A percentile compares a stretch with the other conserved stretches of the same genome.
These are phyloP conservation scores for Vicia sativa DNA, from an alignment of 306 rosid species.

Conservation along the genomic window DNA sequence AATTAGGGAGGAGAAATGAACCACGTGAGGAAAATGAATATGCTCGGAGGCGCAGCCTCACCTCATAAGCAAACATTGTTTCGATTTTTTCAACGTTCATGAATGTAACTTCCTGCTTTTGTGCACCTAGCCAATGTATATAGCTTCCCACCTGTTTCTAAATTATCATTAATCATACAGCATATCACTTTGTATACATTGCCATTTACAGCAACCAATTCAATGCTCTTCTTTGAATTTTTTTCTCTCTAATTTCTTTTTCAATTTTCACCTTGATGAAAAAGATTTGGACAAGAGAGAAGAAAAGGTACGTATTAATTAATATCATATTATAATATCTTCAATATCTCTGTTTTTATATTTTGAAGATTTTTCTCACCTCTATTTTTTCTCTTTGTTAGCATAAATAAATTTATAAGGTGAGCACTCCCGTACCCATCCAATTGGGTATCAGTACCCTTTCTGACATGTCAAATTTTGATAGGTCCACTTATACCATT, in stretches of 20 bases:
- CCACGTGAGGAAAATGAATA: background rate
- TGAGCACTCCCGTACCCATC: too few species aligned
- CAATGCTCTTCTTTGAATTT: background rate
- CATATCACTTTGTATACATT: background rate
- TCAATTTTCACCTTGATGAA: background rate
- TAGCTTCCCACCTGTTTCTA: background rate
- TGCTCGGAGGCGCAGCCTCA: conserved; percentile 4
- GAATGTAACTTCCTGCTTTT: background rate
- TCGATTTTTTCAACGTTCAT: background rate
- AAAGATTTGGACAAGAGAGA: background rate
- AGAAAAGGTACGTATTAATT: background rate
- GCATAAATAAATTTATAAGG: background rate
- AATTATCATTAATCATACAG: background rate
- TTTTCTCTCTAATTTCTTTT: background rate
- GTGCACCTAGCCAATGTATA: background rate
- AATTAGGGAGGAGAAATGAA: background rate
- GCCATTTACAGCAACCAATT: background rate
- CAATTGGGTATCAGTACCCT: too few species aligned
- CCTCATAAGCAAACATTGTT: background rate
- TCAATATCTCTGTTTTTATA: background rate
- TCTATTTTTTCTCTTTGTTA: background rate
- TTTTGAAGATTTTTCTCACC: background rate
- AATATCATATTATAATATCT: background rate
- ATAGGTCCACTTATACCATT: too few species aligned
- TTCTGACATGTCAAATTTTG: too few species aligned